Evolutionary conservation across 371 early-diverging fungal species (phyloP), one percentile per base, ranked within the genome.

Genomic region (Zychaea mexicana): DNA sequence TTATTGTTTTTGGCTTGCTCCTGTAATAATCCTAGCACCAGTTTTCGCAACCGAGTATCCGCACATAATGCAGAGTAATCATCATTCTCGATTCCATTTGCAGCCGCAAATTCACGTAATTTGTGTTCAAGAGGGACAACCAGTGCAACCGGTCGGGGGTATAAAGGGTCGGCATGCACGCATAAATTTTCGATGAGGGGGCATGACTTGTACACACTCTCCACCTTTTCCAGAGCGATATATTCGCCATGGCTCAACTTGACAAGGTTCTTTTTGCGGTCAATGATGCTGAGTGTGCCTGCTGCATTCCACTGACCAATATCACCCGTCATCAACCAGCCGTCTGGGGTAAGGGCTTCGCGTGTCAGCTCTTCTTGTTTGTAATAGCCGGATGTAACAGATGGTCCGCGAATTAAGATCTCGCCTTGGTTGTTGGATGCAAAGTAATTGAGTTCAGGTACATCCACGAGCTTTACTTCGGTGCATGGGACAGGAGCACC

Each of bases 221-320:
- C 99, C 38, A 99, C 81, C 66, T 97, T 97, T 75, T 99, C 99
- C 38, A 98, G 86, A 2, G 97, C 97, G 76, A 92, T 90, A 77
- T 97, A 98, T 72, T 98, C 98, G 66, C 97, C 98, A 61, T 88
- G 82, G 45, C 74, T 76, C 30, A 81, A 60, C 74, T 99, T 98
- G 79, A 98, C 88, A 7, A 92, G 73, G 57, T 88, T 93, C 85
- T 93, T 94, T 60, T 83, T 85, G 60, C 94, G 82, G 73, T 94
- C 95, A 70, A 93, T 92, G 53, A 94, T 82, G 47, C 75, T 57
- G 17, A 94, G 71, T 32, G 83, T 81, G n/a, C 92, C 93, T 47
- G 87, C 82, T 9, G 68, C 67, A 13, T 82, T 81, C 86, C 85
- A 89, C 76, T 90, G 87, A 31, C 89, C 97, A 33, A 68, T 68